Conservation (phyloP, 345 rosid genomes). For the Angophora floribunda region DNA sequence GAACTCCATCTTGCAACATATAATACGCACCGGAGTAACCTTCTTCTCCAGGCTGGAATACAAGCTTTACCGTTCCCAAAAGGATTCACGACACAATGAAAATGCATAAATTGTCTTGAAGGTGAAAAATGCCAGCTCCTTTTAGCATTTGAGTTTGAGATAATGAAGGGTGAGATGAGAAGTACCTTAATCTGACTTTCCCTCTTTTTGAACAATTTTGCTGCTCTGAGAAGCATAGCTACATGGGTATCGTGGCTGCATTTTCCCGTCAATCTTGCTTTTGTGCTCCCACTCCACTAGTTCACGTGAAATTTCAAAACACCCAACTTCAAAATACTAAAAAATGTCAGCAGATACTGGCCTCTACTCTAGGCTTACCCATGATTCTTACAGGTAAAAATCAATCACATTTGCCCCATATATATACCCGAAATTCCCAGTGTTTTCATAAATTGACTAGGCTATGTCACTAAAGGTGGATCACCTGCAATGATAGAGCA, state of each 20-base stretch:
- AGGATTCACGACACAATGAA: neutral
- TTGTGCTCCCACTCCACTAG: constrained; percentile 64
- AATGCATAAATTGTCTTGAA: neutral
- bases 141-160: too few relatives aligned
- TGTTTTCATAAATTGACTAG: too few relatives aligned
- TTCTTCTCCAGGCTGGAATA: constrained; percentile 83
- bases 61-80: constrained; percentile 65
- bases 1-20: constrained; percentile 49
- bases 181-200: constrained; percentile 38
- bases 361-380: neutral
- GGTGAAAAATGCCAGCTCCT: neutral
- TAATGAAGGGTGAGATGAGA: neutral
- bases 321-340: neutral
- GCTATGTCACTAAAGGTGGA: neutral
- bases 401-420: neutral
- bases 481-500: constrained; percentile 65
- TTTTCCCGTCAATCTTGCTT: constrained; percentile 58
- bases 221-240: constrained; percentile 75
- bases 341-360: neutral
- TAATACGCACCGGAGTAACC: constrained; percentile 60
- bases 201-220: constrained; percentile 45
- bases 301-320: neutral
- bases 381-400: neutral
- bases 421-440: neutral
- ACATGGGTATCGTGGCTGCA: constrained; percentile 82